phyloP scores from a whole-genome alignment of 2,329 filamentous ascomycete species.

The Neonectria magnoliae region DNA sequence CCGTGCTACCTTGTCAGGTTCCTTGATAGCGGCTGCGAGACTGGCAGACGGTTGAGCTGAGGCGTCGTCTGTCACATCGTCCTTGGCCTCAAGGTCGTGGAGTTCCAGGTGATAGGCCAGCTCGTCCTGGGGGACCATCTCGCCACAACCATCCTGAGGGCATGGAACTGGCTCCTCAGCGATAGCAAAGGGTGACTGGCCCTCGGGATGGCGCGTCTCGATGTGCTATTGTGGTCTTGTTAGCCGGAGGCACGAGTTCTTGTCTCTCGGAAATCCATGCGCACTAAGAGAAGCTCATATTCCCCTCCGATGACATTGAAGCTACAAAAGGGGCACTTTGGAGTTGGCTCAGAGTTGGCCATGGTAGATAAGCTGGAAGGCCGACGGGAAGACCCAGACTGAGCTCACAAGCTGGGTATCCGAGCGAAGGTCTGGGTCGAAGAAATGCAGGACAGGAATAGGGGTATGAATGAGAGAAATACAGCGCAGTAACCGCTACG shows the following conservation, averaged over 20 bases:
- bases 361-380: conserved; percentile 1
- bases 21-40: conserved; percentile 11
- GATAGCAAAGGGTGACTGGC: conserved; percentile 24
- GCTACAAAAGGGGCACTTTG: conserved; percentile 50
- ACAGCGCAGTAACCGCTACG: neutral
- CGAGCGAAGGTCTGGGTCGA: neutral
- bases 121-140: conserved; percentile 51
- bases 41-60: conserved; percentile 23
- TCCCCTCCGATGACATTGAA: conserved; percentile 44
- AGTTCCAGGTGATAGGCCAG: conserved; percentile 40
- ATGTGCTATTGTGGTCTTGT: conserved; percentile 40
- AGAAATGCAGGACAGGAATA: neutral
- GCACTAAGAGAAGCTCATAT: conserved; percentile 50
- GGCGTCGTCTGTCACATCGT: conserved; percentile 25
- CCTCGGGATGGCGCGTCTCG: conserved; percentile 41
- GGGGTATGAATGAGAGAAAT: neutral
- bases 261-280: conserved; percentile 24
- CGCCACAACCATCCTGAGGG: conserved; percentile 63
- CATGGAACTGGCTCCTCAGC: conserved; percentile 29
- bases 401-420: neutral
- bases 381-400: neutral
- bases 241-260: conserved; percentile 20
- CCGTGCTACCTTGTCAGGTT: neutral
- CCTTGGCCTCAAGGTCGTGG: conserved; percentile 39
- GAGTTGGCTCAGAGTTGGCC: neutral